Evolutionary conservation across 2,329 filamentous ascomycete genomes (phyloP).

Genomic region (Calonectria henricotiae): DNA sequence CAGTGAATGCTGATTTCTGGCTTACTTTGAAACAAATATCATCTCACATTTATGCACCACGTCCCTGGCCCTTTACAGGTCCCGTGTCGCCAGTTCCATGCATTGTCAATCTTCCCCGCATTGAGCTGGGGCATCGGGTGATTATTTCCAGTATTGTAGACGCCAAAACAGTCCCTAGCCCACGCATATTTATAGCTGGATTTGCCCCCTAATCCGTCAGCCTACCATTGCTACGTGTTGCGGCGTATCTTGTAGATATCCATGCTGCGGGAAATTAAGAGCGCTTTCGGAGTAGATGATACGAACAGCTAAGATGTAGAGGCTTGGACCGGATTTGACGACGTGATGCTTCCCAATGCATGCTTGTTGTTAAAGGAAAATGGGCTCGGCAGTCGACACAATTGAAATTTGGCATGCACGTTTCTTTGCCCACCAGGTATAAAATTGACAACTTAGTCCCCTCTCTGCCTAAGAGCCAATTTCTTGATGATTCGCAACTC

Average conservation of each 20-base stretch:
- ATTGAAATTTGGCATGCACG: neutral
- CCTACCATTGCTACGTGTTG: neutral
- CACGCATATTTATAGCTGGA: neutral
- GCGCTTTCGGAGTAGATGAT: neutral
- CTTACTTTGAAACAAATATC: neutral
- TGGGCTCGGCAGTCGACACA: neutral
- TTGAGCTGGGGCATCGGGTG: constrained; percentile 13
- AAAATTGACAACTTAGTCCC: too few relatives aligned
- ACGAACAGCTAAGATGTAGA: neutral
- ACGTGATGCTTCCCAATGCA: too few relatives aligned
- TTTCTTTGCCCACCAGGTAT: neutral
- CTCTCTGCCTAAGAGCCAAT: neutral
- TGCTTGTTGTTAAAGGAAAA: too few relatives aligned
- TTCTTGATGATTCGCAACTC: neutral
- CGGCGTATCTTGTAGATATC: neutral
- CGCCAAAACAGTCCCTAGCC: neutral
- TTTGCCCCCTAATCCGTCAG: too few relatives aligned
- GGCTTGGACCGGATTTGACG: too few relatives aligned
- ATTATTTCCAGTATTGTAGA: constrained; percentile 9
- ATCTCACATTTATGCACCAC: neutral
- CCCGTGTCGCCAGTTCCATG: constrained; percentile 9
- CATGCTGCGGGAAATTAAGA: neutral
- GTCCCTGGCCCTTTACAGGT: neutral
- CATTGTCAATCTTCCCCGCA: constrained; percentile 9
- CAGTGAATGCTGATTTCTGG: too few relatives aligned